Percentiles rank a stretch among this genome's conserved stretches.
Evolutionary conservation across 192 early-diverging fungal species (phyloP).

Genomic region (Diversispora epigaea): DNA sequence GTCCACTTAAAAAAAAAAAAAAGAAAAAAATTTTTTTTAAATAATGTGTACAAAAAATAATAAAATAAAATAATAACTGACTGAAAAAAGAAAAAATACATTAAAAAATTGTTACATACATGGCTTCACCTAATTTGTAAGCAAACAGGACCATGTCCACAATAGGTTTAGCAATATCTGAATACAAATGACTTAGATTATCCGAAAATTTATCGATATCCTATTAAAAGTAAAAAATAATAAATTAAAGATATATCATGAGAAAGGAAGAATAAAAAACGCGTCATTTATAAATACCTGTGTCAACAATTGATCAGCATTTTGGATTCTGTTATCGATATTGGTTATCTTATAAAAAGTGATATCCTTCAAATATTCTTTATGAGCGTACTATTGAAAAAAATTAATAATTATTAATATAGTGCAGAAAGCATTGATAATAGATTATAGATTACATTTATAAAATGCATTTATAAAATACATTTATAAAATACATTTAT

Average conservation of each 20-base stretch:
- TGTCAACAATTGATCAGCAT: constrained; percentile 68
- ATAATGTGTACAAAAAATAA: too few relatives aligned
- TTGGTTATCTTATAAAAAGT: constrained; percentile 83
- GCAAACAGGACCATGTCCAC: constrained; percentile 76
- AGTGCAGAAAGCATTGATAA: too few relatives aligned
- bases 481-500: not conserved
- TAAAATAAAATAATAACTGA: too few relatives aligned
- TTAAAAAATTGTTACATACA: constrained; percentile 44
- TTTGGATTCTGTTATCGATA: constrained; percentile 74
- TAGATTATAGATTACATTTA: too few relatives aligned
- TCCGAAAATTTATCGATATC: constrained; percentile 74
- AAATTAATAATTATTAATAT: too few relatives aligned
- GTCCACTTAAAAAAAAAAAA: constrained; percentile 20
- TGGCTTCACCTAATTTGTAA: constrained; percentile 67
- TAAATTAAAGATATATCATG: not conserved
- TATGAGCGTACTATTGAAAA: constrained; percentile 62
- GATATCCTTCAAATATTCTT: constrained; percentile 70
- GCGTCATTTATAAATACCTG: constrained; percentile 35
- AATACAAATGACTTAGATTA: constrained; percentile 68
- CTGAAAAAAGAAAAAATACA: too few relatives aligned
- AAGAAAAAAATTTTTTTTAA: too few relatives aligned
- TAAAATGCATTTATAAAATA: too few relatives aligned
- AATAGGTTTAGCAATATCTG: constrained; percentile 73
- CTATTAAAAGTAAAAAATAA: constrained; percentile 17
- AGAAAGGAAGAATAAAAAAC: not conserved